Base-by-base conservation (phyloP, 2,329 filamentous ascomycete species). In the Magnaporthiopsis poae region DNA sequence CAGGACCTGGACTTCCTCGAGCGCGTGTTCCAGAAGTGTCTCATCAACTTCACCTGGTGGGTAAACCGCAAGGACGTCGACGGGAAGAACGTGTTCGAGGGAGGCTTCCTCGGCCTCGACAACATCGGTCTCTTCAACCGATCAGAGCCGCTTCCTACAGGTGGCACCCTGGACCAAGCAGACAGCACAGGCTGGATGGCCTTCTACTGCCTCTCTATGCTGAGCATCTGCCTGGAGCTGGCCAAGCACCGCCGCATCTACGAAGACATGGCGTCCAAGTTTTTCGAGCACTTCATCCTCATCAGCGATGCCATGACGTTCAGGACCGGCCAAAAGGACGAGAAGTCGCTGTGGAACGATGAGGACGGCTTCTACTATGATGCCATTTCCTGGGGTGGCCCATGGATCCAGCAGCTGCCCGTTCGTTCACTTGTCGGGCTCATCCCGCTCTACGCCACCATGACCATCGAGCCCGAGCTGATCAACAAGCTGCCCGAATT, bases 131-230 rank as follows among this genome's bases (percentile, higher is more conserved):
- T 98, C 52, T 98, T 98, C 85, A 98, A 98, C 78, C 90, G 94
- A 62, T 98, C 94, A 0, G 94, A 98, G 76, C 93, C 95, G 33
- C 80, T 98, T 59, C 94, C 94, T 0, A 98, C 95, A 0, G 94
- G 94, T 39, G 94, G 95, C 78, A 89, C 92, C 2, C 85, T 98
- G 11, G 94, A 98, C 77, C 94, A 98, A 79, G 95, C 95, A 25
- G 94, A 98, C 81, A 96, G 92, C 75, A 98, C 94, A 12, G 94
- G 94, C 39, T 98, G 94, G 94, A 98, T 98, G 94, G 94, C 91
- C 12, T 98, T 98, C 77, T 98, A 96, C 81, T 96, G 90, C 73
- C 80, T 98, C 69, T 92, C 88, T 79, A 98, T 98, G 94, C 84
- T 98, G 74, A 98, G 98, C 79, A 98, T 98, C 73, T 89, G 93